Percentiles rank a stretch among this genome's conserved stretches.
Conservation (phyloP, 139 green algal genomes). For the Chlamydomonas schloesseri region DNA sequence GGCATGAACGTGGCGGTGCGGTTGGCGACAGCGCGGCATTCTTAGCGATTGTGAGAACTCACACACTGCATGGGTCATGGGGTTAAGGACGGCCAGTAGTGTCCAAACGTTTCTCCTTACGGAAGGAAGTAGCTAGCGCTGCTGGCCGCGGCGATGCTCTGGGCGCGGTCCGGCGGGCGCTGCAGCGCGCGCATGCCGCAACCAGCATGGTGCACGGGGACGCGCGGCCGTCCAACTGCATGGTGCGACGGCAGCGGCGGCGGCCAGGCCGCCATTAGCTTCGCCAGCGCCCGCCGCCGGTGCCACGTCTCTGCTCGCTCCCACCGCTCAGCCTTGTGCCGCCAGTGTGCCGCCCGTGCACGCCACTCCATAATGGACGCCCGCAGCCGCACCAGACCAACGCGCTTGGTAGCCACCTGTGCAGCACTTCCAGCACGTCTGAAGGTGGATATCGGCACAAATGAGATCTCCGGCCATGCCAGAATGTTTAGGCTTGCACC, state of each 20-base stretch:
- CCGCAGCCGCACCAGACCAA: neutral
- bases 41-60: too few relatives aligned
- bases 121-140: too few relatives aligned
- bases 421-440: too few relatives aligned
- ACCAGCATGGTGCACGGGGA: neutral
- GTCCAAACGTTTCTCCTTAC: too few relatives aligned
- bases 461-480: too few relatives aligned
- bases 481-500: too few relatives aligned
- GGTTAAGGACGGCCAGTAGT: too few relatives aligned
- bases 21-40: neutral
- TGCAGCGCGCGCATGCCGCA: neutral
- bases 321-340: neutral
- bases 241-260: too few relatives aligned
- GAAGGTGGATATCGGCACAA: too few relatives aligned
- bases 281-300: neutral
- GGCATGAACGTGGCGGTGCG: too few relatives aligned
- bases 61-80: too few relatives aligned
- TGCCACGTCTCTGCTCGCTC: neutral
- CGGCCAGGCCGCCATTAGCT: constrained; percentile 24
- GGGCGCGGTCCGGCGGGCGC: neutral
- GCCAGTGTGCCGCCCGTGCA: neutral
- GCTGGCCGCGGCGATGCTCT: too few relatives aligned
- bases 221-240: neutral
- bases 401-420: neutral
- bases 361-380: constrained; percentile 9